Conservation (phyloP, 148 eudicot genomes). For the Drosera capensis region DNA sequence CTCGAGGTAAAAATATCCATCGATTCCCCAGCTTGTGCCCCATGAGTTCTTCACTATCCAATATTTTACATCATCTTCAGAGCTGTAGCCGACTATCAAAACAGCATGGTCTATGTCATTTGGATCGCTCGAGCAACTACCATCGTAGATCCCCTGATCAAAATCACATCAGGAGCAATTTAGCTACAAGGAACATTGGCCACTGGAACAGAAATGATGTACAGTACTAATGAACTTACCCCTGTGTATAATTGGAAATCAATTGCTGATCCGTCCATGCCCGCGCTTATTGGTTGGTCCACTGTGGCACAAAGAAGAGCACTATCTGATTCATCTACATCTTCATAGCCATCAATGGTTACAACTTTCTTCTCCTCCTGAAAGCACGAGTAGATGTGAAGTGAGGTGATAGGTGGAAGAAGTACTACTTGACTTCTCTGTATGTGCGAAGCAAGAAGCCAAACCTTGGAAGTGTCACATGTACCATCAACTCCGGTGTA, state of each 20-base stretch:
- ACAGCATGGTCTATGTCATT: conserved; percentile 47
- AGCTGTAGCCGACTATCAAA: conserved; percentile 43
- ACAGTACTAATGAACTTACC: no score
- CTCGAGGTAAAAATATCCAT: conserved; percentile 40
- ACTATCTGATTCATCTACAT: conserved; percentile 32
- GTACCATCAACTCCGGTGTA: conserved; percentile 29
- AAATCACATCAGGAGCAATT: conserved; percentile 1
- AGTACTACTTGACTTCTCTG: no score
- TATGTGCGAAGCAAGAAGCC: background rate
- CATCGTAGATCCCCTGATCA: conserved; percentile 51
- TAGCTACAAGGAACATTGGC: no score
- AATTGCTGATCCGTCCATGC: conserved; percentile 32
- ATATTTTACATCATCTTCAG: conserved; percentile 33
- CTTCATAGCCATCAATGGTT: conserved; percentile 32
- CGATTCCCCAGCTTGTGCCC: conserved; percentile 57
- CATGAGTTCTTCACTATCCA: conserved; percentile 77
- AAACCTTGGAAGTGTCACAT: conserved; percentile 33
- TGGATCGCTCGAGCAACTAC: conserved; percentile 48
- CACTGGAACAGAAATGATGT: no score
- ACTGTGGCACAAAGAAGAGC: conserved; percentile 41
- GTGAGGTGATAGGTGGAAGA: no score
- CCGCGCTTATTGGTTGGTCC: conserved; percentile 44
- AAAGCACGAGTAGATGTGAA: no score
- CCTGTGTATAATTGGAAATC: conserved; percentile 51
- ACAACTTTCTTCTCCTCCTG: no score